Conservation (phyloP, 2,329 filamentous ascomycete genomes). For the Aspergillus sp. region DNA sequence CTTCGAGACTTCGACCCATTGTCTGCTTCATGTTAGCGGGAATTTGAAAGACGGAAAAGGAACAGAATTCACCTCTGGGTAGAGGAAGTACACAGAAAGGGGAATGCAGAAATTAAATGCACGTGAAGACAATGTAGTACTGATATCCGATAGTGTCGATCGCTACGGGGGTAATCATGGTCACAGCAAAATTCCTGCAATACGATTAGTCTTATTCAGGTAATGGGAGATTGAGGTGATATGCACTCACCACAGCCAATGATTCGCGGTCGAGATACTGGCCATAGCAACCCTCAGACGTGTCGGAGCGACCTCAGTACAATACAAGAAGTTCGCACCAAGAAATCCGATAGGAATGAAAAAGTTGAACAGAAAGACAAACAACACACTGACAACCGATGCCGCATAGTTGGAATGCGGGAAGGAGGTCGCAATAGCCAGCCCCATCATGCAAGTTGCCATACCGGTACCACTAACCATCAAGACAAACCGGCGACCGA, state of each 20-base stretch:
- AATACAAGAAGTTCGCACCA: constrained; percentile 7
- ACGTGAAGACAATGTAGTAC: no score
- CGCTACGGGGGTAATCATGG: no score
- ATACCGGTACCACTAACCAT: constrained; percentile 9
- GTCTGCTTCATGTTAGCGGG: no score
- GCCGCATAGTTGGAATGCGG: constrained; percentile 2
- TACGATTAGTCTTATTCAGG: background rate
- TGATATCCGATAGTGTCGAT: no score
- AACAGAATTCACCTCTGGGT: no score
- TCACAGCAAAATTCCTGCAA: no score
- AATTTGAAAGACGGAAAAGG: no score
- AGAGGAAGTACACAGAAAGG: no score
- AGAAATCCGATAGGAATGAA: constrained; percentile 8
- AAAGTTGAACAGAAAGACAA: constrained; percentile 8
- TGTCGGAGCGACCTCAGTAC: constrained; percentile 6
- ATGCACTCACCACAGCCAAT: constrained; percentile 8
- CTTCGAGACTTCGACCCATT: no score
- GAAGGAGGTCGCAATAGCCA: constrained; percentile 11
- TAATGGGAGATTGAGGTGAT: no score
- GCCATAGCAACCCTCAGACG: constrained; percentile 1
- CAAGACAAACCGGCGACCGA: constrained; percentile 13
- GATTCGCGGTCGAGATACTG: constrained; percentile 1
- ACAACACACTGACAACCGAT: background rate
- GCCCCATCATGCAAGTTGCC: constrained; percentile 8
- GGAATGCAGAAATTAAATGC: no score